Evolutionary conservation across 2,329 filamentous ascomycete genomes (phyloP).

Genomic region (Cytospora schulzeri): DNA sequence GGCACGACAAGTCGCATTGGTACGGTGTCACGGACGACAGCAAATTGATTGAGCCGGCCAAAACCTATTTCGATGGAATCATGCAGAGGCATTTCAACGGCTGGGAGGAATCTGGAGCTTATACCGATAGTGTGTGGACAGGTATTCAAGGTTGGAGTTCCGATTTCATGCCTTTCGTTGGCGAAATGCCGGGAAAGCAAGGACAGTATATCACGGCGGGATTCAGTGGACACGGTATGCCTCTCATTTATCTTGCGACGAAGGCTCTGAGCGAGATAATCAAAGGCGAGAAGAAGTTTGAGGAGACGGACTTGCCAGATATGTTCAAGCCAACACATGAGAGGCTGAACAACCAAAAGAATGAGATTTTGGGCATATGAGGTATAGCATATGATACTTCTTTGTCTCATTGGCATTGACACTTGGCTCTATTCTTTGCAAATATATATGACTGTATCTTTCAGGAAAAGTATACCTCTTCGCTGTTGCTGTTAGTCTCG

Average conservation of each 20-base stretch:
- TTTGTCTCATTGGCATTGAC: neutral
- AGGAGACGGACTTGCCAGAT: conserved; percentile 15
- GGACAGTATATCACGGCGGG: conserved; percentile 39
- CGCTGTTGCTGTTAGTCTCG: no score
- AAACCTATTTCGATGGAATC: conserved; percentile 49
- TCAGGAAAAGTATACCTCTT: no score
- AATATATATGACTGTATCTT: no score
- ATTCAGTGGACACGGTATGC: conserved; percentile 37
- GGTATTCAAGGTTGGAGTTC: conserved; percentile 31
- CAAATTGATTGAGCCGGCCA: conserved; percentile 44
- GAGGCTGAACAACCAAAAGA: conserved; percentile 4
- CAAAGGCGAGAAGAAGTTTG: conserved; percentile 11
- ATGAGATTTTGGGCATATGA: conserved; percentile 14
- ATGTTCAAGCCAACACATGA: conserved; percentile 16
- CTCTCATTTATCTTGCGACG: conserved; percentile 11
- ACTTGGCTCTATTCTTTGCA: no score
- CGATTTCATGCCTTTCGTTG: conserved; percentile 15
- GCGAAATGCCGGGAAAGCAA: conserved; percentile 15
- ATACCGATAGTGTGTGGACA: conserved; percentile 39
- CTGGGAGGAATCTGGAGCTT: conserved; percentile 48
- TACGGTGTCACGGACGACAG: conserved; percentile 50
- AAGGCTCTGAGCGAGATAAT: conserved; percentile 10
- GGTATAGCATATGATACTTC: neutral
- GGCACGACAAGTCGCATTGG: conserved; percentile 42
- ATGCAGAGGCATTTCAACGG: conserved; percentile 52